phyloP scores from a whole-genome alignment of 2,329 filamentous ascomycete species.

The Coniella vitis region DNA sequence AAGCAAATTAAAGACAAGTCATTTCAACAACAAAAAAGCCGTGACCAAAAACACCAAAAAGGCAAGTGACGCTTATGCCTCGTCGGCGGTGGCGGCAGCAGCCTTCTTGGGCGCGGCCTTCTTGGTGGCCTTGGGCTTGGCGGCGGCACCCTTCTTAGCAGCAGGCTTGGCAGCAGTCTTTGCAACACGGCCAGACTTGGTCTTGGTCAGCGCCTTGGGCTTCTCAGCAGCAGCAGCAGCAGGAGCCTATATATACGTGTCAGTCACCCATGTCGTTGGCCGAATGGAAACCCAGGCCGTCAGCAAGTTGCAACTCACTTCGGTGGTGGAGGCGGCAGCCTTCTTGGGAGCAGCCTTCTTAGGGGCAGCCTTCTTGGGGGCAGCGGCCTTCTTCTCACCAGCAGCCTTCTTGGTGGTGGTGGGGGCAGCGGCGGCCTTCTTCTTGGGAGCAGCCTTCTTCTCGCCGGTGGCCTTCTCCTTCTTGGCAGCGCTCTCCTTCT shows the following conservation, averaged over 20 bases:
- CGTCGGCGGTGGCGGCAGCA: slow-evolving; percentile 8
- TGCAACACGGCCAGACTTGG: slow-evolving; percentile 78
- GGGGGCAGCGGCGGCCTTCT: slow-evolving; percentile 32
- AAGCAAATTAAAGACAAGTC: slow-evolving; percentile 27
- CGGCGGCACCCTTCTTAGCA: slow-evolving; percentile 36
- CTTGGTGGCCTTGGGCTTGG: slow-evolving; percentile 28
- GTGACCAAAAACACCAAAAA: background rate
- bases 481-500: slow-evolving; percentile 26
- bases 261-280: background rate
- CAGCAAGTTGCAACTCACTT: slow-evolving; percentile 22
- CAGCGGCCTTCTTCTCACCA: slow-evolving; percentile 34
- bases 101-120: slow-evolving; percentile 34
- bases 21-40: background rate
- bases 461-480: slow-evolving; percentile 26
- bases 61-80: background rate
- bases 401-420: slow-evolving; percentile 22
- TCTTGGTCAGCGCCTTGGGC: slow-evolving; percentile 66
- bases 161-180: slow-evolving; percentile 54
- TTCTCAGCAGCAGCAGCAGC: slow-evolving; percentile 63
- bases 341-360: slow-evolving; percentile 32
- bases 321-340: slow-evolving; percentile 2
- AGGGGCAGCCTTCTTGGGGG: slow-evolving; percentile 38
- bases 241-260: slow-evolving; percentile 27
- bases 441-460: slow-evolving; percentile 24
- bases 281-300: background rate